Percentiles rank a stretch among this genome's conserved stretches.
Evolutionary conservation across 192 early-diverging fungal genomes (phyloP).

Genomic region (Dissophora ornata): DNA sequence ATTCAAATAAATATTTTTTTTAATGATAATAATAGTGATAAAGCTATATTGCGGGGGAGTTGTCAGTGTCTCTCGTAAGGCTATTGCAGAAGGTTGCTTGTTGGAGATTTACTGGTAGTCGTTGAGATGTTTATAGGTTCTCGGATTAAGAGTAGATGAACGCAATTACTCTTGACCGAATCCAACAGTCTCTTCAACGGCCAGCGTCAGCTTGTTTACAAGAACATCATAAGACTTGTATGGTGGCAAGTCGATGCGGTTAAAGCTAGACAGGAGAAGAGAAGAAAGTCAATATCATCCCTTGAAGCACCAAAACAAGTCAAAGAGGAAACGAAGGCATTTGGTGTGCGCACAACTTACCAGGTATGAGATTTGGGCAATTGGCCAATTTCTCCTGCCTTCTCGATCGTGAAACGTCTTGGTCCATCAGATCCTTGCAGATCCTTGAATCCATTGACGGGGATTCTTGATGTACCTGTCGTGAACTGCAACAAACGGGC

Average conservation of each 20-base stretch:
- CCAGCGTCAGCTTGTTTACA: constrained; percentile 84
- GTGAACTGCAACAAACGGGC: constrained; percentile 96
- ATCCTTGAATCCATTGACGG: constrained; percentile 99
- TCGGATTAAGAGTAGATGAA: too few species aligned
- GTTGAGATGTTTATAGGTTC: too few species aligned
- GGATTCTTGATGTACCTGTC: constrained; percentile 97
- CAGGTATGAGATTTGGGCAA: constrained; percentile 97
- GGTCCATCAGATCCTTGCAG: constrained; percentile 97
- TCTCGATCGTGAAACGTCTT: constrained; percentile 95
- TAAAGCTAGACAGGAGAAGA: constrained; percentile 74
- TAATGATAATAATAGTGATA: too few species aligned
- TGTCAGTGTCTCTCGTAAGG: too few species aligned
- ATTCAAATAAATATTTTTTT: too few species aligned
- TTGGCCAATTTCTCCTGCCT: constrained; percentile 84
- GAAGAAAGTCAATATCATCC: too few species aligned
- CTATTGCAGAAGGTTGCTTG: too few species aligned
- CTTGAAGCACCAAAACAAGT: too few species aligned
- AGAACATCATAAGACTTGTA: constrained; percentile 84
- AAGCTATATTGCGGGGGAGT: too few species aligned
- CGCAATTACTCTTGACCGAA: constrained; percentile 83
- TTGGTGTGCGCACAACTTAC: constrained; percentile 48
- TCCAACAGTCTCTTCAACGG: constrained; percentile 96
- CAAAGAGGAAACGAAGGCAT: background rate
- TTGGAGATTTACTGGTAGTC: too few species aligned
- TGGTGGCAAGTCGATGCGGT: constrained; percentile 95